Base-by-base conservation (phyloP, 768 basidiomycete genomes). In the Russula sp. region DNA sequence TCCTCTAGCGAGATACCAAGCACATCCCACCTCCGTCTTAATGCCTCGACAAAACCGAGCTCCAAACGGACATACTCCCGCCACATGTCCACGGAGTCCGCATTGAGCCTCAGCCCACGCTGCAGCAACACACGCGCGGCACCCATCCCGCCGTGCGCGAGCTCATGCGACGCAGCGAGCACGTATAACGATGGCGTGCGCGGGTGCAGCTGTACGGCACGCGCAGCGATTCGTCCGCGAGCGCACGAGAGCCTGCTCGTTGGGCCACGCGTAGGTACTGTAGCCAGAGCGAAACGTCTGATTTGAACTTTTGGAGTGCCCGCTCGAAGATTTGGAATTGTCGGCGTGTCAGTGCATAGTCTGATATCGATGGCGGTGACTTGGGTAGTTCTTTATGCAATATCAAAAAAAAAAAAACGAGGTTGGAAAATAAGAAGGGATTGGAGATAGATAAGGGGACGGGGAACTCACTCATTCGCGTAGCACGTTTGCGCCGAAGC, bases 291-390 rank as follows among this genome's bases (percentile, higher is more conserved):
- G 81, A 86, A 6, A 96, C 80, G 73, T 98, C 94, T 11, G 82
- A 82, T 70, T 92, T 92, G 83, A 98, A 97, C 71, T 88, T 90
- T 72, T 83, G 87, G 24, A 94, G 79, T 1, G 92, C 94, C 22
- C 94, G 85, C 74, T 96, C 92, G 69, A 96, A 93, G 62, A 96
- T 92, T 66, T 92, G 88, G 73, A 92, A 88, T 71, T 93, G 89
- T 69, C 94, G 76, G 65, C 89, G 83, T 32, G 91, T 89, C 59
- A 97, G 83, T 4, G 92, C 89, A 69, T 89, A 92, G 75, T 91
- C 89, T 9, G 91, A 94, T 61, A 92, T 78, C 16, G 89, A 88
- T 4, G 85, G 78, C 22, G 84, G 81, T 0, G 49, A 30, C 40
- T 52, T 57, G 36, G 62, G 55, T 22, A 66, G 24, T n/a, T 62